Percentiles rank a stretch among this genome's conserved stretches.
Conservation (phyloP, 148 eudicot species). For the Nepenthes gracilis region DNA sequence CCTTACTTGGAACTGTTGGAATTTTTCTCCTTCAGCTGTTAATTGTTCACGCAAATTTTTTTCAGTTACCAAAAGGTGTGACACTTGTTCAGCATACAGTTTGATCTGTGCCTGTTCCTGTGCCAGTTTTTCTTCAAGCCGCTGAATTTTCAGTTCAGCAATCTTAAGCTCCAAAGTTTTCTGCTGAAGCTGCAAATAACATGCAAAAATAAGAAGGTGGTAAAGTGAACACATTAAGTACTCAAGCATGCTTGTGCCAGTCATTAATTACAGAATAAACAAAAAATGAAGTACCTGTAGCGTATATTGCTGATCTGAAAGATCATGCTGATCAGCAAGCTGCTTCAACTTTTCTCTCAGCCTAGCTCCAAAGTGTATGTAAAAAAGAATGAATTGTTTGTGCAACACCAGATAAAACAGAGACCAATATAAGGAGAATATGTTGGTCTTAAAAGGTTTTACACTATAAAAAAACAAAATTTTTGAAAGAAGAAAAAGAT, state of each 20-base stretch:
- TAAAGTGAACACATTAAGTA: background rate
- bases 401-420: no score
- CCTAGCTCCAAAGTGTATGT: conserved; percentile 28
- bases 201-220: background rate
- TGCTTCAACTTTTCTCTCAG: conserved; percentile 80
- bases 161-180: conserved; percentile 80
- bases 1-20: conserved; percentile 89
- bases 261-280: background rate
- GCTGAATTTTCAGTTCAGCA: conserved; percentile 88
- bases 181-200: conserved; percentile 68
- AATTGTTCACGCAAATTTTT: conserved; percentile 79
- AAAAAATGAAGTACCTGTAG: conserved; percentile 44
- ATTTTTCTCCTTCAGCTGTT: conserved; percentile 91
- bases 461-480: no score
- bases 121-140: conserved; percentile 58
- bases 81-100: conserved; percentile 75
- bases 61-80: conserved; percentile 74
- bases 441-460: no score
- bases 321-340: conserved; percentile 77
- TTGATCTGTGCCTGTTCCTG: conserved; percentile 89
- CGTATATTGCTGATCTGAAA: conserved; percentile 70
- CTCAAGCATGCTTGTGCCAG: background rate
- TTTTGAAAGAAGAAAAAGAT: no score
- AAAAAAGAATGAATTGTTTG: background rate
- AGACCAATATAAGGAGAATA: no score